Evolutionary conservation across 257 asterid species (phyloP).

Genomic region (Osmanthus fragrans): DNA sequence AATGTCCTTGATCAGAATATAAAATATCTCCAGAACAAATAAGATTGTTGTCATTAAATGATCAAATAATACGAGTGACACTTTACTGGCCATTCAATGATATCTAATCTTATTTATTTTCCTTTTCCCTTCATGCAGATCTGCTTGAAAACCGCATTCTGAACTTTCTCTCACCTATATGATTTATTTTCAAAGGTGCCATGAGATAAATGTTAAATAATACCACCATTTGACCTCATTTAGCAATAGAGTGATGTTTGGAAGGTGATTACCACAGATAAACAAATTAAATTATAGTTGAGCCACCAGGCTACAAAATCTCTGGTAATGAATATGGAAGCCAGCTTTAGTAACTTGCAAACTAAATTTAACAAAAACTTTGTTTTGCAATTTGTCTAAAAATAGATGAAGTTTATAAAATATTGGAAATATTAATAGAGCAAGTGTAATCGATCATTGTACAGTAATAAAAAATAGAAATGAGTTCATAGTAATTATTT

Average conservation of each 20-base stretch:
- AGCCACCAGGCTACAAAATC: neutral
- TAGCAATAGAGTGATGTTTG: neutral
- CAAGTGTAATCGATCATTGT: neutral
- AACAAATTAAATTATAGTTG: neutral
- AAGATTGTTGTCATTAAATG: slow-evolving; percentile 23
- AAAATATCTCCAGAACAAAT: neutral
- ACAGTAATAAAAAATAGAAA: neutral
- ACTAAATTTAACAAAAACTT: neutral
- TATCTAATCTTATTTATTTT: slow-evolving; percentile 8
- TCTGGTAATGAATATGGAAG: slow-evolving; percentile 12
- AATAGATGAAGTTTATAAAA: neutral
- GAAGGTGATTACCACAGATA: neutral
- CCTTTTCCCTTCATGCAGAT: slow-evolving; percentile 6
- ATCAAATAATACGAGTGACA: slow-evolving; percentile 10
- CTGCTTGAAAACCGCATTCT: slow-evolving; percentile 10
- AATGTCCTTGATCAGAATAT: neutral
- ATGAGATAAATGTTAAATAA: neutral
- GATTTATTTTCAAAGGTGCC: slow-evolving; percentile 1
- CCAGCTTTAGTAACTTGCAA: neutral
- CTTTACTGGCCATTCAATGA: slow-evolving; percentile 13
- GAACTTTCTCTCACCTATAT: neutral
- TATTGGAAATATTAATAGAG: neutral
- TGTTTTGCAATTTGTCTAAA: neutral
- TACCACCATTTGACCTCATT: slow-evolving; percentile 4
- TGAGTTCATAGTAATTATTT: neutral